phyloP scores from a whole-genome alignment of 2,329 filamentous ascomycete genomes.

The Penicillium glabrum region DNA sequence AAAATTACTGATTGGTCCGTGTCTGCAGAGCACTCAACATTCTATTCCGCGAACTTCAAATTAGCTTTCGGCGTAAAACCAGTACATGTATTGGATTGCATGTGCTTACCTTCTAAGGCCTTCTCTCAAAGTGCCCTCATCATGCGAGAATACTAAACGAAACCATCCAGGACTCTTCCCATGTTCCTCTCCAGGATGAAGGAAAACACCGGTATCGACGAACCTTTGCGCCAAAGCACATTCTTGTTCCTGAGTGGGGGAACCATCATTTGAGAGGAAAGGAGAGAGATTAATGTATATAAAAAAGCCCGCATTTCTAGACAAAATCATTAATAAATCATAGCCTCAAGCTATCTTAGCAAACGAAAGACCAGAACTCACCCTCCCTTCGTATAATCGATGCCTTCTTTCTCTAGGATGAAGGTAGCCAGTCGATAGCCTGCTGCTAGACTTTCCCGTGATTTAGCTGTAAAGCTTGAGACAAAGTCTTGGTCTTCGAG shows the following conservation, averaged over 20 bases:
- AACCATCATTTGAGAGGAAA: slow-evolving; percentile 32
- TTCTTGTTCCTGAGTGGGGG: slow-evolving; percentile 37
- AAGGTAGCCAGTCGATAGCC: slow-evolving; percentile 31
- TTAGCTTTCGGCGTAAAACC: too few relatives aligned
- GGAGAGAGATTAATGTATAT: slow-evolving; percentile 46
- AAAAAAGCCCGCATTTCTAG: slow-evolving; percentile 43
- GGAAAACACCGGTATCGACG: slow-evolving; percentile 49
- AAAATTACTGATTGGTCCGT: too few relatives aligned
- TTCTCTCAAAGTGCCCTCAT: slow-evolving; percentile 35
- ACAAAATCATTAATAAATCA: too few relatives aligned
- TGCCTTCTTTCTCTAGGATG: slow-evolving; percentile 36
- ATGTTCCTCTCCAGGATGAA: slow-evolving; percentile 51
- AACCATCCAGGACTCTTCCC: slow-evolving; percentile 54
- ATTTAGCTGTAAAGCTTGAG: slow-evolving; percentile 27
- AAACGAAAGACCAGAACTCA: background rate
- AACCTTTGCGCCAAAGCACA: slow-evolving; percentile 48
- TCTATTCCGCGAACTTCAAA: too few relatives aligned
- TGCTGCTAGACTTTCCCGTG: slow-evolving; percentile 22
- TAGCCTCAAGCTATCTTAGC: too few relatives aligned
- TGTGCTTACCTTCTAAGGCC: slow-evolving; percentile 33
- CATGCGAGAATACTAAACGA: slow-evolving; percentile 51
- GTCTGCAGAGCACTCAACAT: too few relatives aligned
- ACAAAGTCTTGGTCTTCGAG: slow-evolving; percentile 39
- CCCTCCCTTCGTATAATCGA: slow-evolving; percentile 39
- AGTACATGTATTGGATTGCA: background rate